Evolutionary conservation across 306 rosid species (phyloP).

Genomic region (Fagus sylvatica): DNA sequence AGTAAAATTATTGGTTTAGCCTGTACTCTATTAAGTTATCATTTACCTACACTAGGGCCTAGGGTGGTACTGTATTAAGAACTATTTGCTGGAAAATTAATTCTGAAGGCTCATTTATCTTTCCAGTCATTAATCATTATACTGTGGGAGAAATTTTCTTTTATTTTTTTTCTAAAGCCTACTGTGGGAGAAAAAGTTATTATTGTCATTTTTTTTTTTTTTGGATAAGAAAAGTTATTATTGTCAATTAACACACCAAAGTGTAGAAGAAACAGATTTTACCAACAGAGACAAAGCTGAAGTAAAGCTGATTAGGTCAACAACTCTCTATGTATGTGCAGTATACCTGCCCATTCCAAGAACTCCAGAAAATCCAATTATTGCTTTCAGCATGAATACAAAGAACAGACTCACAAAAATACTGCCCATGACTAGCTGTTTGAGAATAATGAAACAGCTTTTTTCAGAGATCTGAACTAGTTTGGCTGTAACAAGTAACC

Average conservation of each 20-base stretch:
- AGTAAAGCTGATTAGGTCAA: neutral
- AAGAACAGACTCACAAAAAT: neutral
- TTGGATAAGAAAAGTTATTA: neutral
- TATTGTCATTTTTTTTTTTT: neutral
- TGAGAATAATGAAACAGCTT: neutral
- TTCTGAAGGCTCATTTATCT: neutral
- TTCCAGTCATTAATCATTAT: neutral
- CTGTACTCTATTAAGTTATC: neutral
- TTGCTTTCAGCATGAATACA: neutral
- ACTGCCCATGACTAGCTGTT: neutral
- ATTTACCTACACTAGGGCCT: neutral
- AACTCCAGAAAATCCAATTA: neutral
- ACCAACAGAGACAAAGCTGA: constrained; percentile 1
- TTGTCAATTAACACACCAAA: neutral
- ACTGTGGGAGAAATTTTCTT: no score
- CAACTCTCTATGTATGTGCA: neutral
- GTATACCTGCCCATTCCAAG: neutral
- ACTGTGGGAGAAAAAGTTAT: neutral
- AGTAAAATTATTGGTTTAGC: neutral
- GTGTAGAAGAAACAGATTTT: neutral
- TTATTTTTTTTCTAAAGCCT: no score
- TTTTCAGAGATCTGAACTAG: neutral
- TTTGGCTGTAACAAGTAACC: neutral
- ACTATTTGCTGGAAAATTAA: neutral
- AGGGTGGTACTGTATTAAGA: neutral